Conservation (phyloP, 495 filamentous ascomycete genomes). For the Recurvomyces mirabilis region DNA sequence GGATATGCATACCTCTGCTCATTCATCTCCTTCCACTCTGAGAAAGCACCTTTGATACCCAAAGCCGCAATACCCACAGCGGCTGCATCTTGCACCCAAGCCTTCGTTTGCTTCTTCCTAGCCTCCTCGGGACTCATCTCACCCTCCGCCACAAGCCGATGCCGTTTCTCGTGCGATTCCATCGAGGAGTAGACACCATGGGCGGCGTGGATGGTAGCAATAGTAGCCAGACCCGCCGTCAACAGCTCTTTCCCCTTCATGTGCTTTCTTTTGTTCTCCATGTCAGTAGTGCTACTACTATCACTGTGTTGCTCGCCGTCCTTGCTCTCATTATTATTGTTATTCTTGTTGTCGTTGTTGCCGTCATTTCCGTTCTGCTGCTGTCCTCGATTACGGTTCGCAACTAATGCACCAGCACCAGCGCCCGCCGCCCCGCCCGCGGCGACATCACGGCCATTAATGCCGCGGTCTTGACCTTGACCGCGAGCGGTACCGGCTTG, state of each 20-base stretch:
- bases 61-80: constrained; percentile 74
- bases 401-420: too few relatives aligned
- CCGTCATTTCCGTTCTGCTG: constrained; percentile 4
- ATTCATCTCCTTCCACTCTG: constrained; percentile 59
- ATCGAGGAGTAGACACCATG: constrained; percentile 67
- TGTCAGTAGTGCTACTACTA: constrained; percentile 62
- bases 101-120: constrained; percentile 61
- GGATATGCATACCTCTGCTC: constrained; percentile 43
- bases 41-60: constrained; percentile 72
- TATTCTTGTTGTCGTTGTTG: not conserved
- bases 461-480: constrained; percentile 14
- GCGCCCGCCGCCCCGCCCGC: too few relatives aligned
- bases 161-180: constrained; percentile 59
- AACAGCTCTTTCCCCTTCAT: constrained; percentile 75
- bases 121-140: constrained; percentile 64
- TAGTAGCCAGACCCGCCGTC: constrained; percentile 70
- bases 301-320: constrained; percentile 7
- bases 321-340: not conserved
- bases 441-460: constrained; percentile 1
- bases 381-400: too few relatives aligned
- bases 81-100: constrained; percentile 61
- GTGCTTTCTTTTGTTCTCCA: constrained; percentile 62
- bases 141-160: constrained; percentile 60
- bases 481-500: constrained; percentile 12
- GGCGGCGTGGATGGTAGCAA: constrained; percentile 82